phyloP scores from a whole-genome alignment of 768 basidiomycete genomes.

The Candolleomyces eurysporus region DNA sequence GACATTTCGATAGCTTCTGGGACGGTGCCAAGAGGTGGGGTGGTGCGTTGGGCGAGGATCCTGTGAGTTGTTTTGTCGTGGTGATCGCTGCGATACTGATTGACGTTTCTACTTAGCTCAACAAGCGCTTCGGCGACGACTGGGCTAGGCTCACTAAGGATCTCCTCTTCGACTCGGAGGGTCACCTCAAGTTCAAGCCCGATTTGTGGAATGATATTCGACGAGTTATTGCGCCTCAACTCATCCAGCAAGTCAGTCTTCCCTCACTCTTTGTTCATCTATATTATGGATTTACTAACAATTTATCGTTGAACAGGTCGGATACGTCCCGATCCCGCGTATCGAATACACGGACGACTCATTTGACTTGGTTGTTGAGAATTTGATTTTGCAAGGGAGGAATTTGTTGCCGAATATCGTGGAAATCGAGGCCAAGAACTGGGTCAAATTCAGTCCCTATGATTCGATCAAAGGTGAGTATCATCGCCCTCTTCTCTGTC shows the following conservation, averaged over 20 bases:
- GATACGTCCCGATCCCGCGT: conserved; percentile 87
- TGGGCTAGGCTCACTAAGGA: conserved; percentile 80
- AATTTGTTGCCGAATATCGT: conserved; percentile 88
- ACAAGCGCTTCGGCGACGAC: conserved; percentile 79
- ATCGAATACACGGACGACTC: conserved; percentile 89
- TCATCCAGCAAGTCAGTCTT: conserved; percentile 65
- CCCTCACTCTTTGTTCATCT: not conserved
- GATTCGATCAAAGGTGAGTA: conserved; percentile 26
- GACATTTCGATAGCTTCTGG: conserved; percentile 81
- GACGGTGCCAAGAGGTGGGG: conserved; percentile 75
- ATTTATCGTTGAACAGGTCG: conserved; percentile 40
- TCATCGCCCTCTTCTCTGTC: not conserved
- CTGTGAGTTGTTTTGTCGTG: conserved; percentile 32
- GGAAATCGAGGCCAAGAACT: conserved; percentile 75
- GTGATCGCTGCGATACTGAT: not conserved
- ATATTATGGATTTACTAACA: too few species aligned
- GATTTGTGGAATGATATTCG: conserved; percentile 88
- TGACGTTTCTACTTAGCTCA: conserved; percentile 32
- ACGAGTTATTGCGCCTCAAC: conserved; percentile 72
- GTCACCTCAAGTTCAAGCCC: conserved; percentile 84
- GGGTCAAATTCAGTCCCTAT: conserved; percentile 84
- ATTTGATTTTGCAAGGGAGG: conserved; percentile 66
- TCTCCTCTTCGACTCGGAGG: conserved; percentile 79
- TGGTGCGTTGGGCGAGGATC: conserved; percentile 80
- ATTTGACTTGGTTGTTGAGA: conserved; percentile 74